Evolutionary conservation across 2,329 filamentous ascomycete species (phyloP).

Genomic region (Botryotinia calthae): DNA sequence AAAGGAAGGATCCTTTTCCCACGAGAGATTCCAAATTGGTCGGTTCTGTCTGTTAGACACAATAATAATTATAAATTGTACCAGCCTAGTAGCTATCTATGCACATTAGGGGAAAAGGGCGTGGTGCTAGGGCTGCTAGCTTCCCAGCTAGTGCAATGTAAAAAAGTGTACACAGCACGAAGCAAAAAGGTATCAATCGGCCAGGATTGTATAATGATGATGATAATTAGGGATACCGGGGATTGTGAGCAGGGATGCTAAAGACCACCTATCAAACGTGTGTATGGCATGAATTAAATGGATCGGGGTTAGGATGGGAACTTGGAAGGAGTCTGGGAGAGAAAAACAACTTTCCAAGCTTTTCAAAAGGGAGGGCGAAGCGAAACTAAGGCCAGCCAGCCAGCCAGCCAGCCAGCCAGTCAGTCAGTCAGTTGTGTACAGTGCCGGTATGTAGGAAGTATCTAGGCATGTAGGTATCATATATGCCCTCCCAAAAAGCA

Average conservation of each 20-base stretch:
- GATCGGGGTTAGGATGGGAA: background rate
- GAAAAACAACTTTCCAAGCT: background rate
- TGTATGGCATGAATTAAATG: background rate
- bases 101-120: background rate
- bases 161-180: background rate
- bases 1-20: background rate
- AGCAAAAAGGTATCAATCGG: background rate
- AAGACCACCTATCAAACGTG: background rate
- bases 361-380: background rate
- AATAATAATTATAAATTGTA: background rate
- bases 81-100: background rate
- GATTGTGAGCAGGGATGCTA: constrained; percentile 5
- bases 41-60: background rate
- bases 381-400: background rate
- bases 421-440: background rate
- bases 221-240: background rate
- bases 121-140: background rate
- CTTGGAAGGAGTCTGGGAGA: background rate
- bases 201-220: background rate
- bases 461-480: background rate
- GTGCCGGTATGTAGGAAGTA: background rate
- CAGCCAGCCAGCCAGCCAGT: no score
- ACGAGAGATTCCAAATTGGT: constrained; percentile 6
- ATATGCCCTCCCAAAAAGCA: background rate
- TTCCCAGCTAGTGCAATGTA: constrained; percentile 2